Conservation (phyloP, 192 early-diverging fungal species). For the Podila verticillata region DNA sequence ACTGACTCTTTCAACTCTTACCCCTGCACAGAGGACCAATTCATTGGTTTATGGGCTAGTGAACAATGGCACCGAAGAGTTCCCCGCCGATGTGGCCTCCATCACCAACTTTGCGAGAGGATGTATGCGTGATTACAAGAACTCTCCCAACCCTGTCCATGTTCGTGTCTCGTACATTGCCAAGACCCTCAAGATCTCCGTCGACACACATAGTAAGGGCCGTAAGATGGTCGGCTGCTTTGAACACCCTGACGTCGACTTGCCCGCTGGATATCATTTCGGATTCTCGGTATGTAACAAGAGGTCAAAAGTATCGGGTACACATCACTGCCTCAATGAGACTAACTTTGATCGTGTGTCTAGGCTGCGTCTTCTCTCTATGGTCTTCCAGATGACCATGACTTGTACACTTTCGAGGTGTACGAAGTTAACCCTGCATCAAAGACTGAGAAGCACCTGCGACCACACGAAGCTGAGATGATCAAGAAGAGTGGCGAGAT, state of each 20-base stretch:
- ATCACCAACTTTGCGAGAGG: slow-evolving; percentile 42
- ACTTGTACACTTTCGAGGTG: slow-evolving; percentile 72
- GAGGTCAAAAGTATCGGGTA: too few species aligned
- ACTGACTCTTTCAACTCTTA: background rate
- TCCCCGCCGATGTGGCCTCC: slow-evolving; percentile 25
- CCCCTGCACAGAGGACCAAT: slow-evolving; percentile 51
- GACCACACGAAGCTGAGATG: slow-evolving; percentile 46
- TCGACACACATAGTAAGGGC: slow-evolving; percentile 67
- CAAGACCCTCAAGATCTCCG: slow-evolving; percentile 58
- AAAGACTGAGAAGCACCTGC: slow-evolving; percentile 25
- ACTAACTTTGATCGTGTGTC: background rate
- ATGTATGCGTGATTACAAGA: slow-evolving; percentile 77
- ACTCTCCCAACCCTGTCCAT: slow-evolving; percentile 62
- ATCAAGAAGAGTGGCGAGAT: slow-evolving; percentile 28
- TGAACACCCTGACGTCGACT: slow-evolving; percentile 53
- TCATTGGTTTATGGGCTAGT: slow-evolving; percentile 64
- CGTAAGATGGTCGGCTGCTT: slow-evolving; percentile 66
- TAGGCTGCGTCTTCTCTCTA: slow-evolving; percentile 45
- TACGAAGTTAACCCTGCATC: slow-evolving; percentile 73
- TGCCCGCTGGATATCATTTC: slow-evolving; percentile 82
- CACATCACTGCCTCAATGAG: background rate
- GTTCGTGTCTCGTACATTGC: slow-evolving; percentile 70
- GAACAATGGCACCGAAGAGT: slow-evolving; percentile 70
- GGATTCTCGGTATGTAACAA: slow-evolving; percentile 64
- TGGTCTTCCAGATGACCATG: slow-evolving; percentile 76